These are phyloP conservation scores for Phaeotremella fagi DNA, from an alignment of 768 basidiomycete genomes.

Conservation along the genomic window DNA sequence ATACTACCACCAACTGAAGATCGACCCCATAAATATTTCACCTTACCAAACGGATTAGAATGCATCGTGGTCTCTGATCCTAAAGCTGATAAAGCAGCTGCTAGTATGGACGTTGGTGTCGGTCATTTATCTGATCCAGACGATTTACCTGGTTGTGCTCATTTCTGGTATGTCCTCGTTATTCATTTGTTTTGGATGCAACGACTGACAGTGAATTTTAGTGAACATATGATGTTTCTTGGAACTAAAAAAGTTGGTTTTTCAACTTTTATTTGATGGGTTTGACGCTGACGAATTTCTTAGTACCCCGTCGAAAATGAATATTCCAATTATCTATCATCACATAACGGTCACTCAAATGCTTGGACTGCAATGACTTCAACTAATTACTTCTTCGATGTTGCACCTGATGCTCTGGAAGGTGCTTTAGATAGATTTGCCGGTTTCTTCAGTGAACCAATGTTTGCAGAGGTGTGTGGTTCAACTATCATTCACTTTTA, in stretches of 20 bases:
- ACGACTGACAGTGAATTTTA: conserved; percentile 1
- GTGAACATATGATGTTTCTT: conserved; percentile 93
- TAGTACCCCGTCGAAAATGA: conserved; percentile 70
- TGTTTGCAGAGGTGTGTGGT: conserved; percentile 56
- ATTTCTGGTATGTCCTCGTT: conserved; percentile 45
- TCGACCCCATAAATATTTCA: conserved; percentile 57
- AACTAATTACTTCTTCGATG: conserved; percentile 78
- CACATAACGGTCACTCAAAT: conserved; percentile 69
- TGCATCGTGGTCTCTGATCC: conserved; percentile 77
- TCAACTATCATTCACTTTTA: not conserved
- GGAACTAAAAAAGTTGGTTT: conserved; percentile 57
- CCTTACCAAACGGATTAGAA: conserved; percentile 82
- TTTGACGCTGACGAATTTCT: not conserved
- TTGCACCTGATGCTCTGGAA: conserved; percentile 54
- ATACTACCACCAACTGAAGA: conserved; percentile 44
- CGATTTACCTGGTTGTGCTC: conserved; percentile 49
- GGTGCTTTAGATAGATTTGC: conserved; percentile 49
- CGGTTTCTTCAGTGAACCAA: conserved; percentile 84
- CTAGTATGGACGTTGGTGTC: conserved; percentile 87
- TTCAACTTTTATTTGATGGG: not conserved
- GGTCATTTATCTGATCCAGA: conserved; percentile 89
- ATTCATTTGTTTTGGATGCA: not conserved
- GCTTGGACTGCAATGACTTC: conserved; percentile 88
- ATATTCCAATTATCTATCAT: conserved; percentile 61
- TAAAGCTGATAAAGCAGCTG: conserved; percentile 87